Percentiles rank a stretch among this genome's conserved stretches.
Conservation (phyloP, 148 eudicot genomes). For the Vaccinium macrocarpon region DNA sequence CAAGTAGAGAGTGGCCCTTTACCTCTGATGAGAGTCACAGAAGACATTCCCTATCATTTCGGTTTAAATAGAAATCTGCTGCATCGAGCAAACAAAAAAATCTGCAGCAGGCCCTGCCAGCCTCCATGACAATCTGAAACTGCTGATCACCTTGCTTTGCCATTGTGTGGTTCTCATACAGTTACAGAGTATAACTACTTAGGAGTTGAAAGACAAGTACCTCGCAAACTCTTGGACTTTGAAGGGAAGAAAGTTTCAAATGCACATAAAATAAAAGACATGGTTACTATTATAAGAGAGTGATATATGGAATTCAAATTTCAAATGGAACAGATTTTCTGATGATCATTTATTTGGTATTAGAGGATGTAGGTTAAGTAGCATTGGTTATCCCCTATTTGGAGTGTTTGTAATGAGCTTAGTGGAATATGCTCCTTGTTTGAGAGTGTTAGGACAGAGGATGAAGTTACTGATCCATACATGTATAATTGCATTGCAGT, state of each 20-base stretch:
- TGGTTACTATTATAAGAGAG: not conserved
- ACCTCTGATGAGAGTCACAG: not conserved
- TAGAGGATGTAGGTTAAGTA: not conserved
- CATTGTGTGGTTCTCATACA: not conserved
- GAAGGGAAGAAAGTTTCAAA: not conserved
- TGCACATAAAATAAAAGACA: not conserved
- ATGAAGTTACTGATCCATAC: not conserved
- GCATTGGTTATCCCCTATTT: not conserved
- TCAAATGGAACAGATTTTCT: not conserved
- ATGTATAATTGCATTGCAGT: too few relatives aligned
- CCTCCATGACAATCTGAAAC: constrained; percentile 3
- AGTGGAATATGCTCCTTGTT: not conserved
- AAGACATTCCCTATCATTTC: not conserved
- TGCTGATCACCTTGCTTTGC: not conserved
- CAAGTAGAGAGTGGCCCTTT: not conserved
- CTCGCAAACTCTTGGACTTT: not conserved
- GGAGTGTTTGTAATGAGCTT: not conserved
- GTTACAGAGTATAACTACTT: not conserved
- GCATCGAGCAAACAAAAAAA: too few relatives aligned
- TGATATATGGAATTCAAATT: not conserved
- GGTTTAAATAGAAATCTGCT: not conserved
- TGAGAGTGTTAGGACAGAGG: not conserved
- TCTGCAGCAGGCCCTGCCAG: constrained; percentile 1
- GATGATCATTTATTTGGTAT: not conserved
- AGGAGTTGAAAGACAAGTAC: not conserved